Evolutionary conservation across 1,139 yeast genomes (phyloP).

Genomic region (Diutina sp.): DNA sequence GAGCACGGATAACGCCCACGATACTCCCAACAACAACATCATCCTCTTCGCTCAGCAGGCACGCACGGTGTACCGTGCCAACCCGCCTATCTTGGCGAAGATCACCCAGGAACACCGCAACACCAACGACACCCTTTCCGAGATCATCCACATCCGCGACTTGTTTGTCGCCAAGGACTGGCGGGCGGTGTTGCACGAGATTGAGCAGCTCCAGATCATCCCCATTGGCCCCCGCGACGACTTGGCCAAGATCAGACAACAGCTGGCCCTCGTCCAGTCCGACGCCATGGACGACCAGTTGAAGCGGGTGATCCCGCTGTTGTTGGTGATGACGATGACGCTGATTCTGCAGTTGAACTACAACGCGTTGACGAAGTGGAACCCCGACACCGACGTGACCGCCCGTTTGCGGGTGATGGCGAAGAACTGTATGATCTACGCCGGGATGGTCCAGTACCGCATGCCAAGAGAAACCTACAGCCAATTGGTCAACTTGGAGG

Average conservation of each 20-base stretch:
- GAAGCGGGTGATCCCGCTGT: constrained; percentile 58
- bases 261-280: constrained; percentile 28
- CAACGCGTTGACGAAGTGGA: constrained; percentile 32
- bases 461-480: constrained; percentile 90
- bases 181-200: constrained; percentile 43
- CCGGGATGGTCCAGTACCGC: constrained; percentile 90
- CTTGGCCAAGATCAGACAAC: constrained; percentile 21
- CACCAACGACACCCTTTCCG: constrained; percentile 52
- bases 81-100: constrained; percentile 32
- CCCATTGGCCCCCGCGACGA: constrained; percentile 40
- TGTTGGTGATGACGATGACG: constrained; percentile 74
- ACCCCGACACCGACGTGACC: constrained; percentile 37
- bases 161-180: constrained; percentile 45
- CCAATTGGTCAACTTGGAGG: constrained; percentile 59
- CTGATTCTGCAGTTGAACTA: constrained; percentile 53
- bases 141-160: constrained; percentile 57
- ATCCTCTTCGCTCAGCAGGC: constrained; percentile 47
- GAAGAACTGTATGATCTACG: constrained; percentile 83
- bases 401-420: constrained; percentile 51
- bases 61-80: constrained; percentile 38
- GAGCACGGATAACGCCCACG: constrained; percentile 9
- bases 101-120: constrained; percentile 38
- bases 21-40: constrained; percentile 32
- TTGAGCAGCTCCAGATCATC: constrained; percentile 50
- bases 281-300: constrained; percentile 53